Conservation (phyloP, 1,139 yeast species). For the Kazachstania sp. region DNA sequence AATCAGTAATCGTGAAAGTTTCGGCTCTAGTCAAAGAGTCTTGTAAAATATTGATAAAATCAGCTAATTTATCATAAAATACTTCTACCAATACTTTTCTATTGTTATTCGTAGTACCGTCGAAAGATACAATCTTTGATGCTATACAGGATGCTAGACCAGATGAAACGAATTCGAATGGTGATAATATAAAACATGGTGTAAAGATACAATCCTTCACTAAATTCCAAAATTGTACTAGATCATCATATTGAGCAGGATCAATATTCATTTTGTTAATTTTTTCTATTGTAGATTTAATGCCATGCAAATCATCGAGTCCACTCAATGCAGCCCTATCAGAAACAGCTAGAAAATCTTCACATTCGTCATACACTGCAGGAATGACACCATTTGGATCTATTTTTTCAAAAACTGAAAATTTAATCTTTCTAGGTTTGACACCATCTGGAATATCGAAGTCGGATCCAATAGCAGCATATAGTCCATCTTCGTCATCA, state of each 20-base stretch:
- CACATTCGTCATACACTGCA: constrained; percentile 10
- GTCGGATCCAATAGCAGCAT: constrained; percentile 19
- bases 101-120: constrained; percentile 5
- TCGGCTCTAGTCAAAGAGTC: constrained; percentile 72
- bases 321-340: constrained; percentile 20
- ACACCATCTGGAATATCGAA: constrained; percentile 21
- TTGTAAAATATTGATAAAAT: constrained; percentile 51
- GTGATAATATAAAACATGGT: constrained; percentile 42
- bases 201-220: constrained; percentile 33
- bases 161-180: constrained; percentile 68
- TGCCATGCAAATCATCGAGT: constrained; percentile 26
- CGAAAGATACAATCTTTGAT: constrained; percentile 4
- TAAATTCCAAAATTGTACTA: constrained; percentile 43
- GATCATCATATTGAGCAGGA: constrained; percentile 31
- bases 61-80: constrained; percentile 38
- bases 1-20: constrained; percentile 59
- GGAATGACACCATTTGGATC: constrained; percentile 8
- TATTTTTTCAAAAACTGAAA: constrained; percentile 16
- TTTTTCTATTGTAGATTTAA: constrained; percentile 14
- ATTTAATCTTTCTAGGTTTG: constrained; percentile 19
- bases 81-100: constrained; percentile 38
- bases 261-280: constrained; percentile 11
- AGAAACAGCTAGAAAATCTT: constrained; percentile 9
- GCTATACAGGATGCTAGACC: constrained; percentile 50
- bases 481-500: constrained; percentile 13